Evolutionary conservation across 1,139 yeast species (phyloP).

Genomic region (Pichia cactophila): DNA sequence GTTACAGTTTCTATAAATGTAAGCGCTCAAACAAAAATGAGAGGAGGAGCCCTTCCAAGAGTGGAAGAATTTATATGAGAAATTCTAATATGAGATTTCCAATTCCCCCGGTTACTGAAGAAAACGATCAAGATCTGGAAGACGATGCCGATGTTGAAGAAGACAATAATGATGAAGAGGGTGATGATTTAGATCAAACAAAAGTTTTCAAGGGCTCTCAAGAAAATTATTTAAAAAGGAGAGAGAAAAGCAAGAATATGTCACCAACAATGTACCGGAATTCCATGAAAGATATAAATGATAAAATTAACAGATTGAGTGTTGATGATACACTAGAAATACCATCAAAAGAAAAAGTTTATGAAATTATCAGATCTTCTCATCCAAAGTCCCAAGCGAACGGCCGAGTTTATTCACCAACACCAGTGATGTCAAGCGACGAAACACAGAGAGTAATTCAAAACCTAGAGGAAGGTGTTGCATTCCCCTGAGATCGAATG

Average conservation of each 20-base stretch:
- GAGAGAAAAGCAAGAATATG: too few relatives aligned
- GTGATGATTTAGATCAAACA: conserved; percentile 2
- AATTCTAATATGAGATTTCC: conserved; percentile 10
- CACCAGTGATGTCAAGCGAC: not conserved
- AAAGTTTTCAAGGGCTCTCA: not conserved
- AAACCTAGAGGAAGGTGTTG: not conserved
- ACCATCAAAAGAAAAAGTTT: not conserved
- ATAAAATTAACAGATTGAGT: not conserved
- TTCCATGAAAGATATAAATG: not conserved
- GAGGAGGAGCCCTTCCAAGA: not conserved
- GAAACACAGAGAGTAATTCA: not conserved
- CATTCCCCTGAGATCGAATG: not conserved
- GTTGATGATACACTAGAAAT: not conserved
- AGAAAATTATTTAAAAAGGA: too few relatives aligned
- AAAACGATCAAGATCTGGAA: conserved; percentile 9
- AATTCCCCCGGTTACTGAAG: conserved; percentile 9
- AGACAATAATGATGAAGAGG: conserved; percentile 7
- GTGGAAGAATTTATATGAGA: conserved; percentile 6
- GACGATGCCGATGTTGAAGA: conserved; percentile 13
- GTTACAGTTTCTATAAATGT: not conserved
- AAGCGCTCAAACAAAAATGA: not conserved
- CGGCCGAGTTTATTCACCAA: not conserved
- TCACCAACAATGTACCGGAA: not conserved
- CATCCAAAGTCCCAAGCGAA: not conserved
- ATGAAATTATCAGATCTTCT: not conserved